Base-by-base conservation (phyloP, 805 yeast species). In the Candida glaebosa region DNA sequence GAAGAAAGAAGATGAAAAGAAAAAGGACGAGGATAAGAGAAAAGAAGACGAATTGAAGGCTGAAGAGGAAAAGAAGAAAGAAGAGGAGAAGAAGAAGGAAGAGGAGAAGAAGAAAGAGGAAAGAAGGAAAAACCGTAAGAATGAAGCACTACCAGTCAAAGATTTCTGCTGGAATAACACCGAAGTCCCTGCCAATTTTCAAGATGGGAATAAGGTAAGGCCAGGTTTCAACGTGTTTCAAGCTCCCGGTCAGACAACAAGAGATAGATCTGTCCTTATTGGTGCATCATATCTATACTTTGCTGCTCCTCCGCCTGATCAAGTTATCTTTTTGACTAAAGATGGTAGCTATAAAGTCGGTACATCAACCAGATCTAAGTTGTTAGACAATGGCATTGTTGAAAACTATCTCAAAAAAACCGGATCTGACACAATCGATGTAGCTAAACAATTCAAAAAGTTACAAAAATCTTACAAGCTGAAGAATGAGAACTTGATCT, bases 201-300 rank as follows among this genome's bases (percentile, higher is more conserved):
- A 43, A 9, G 56, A 53, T 37, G 58, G 54, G n/a, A 56, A 57
- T 38, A 42, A 33, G 18, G 22, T 56, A 20, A 53, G 51, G 22
- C 59, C 71, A 0, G 73, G 75, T 0, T 70, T 69, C 46, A 71
- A 70, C 43, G 63, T 70, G 1, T 61, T 57, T 39, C 38, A 35
- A n/a, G 52, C 63, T 40, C 48, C 67, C 0, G 62, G 61, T 24
- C 55, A 61, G 31, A 55, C 67, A 2, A 50, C 63, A 3, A 56
- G 51, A 40, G 53, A 53, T 14, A 41, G 52, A 20, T 63, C 63
- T 20, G 45, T 52, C 2, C 35, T 65, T 3, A 61, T 60, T 26
- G 58, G 60, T 44, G 69, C 69, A 47, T 65, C 75, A 0, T 73
- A 69, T 41, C 56, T 73, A 4, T 68, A 67, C 50, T 55, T 71